Evolutionary conservation across 768 basidiomycete genomes (phyloP).

Genomic region (Mycena galopus): DNA sequence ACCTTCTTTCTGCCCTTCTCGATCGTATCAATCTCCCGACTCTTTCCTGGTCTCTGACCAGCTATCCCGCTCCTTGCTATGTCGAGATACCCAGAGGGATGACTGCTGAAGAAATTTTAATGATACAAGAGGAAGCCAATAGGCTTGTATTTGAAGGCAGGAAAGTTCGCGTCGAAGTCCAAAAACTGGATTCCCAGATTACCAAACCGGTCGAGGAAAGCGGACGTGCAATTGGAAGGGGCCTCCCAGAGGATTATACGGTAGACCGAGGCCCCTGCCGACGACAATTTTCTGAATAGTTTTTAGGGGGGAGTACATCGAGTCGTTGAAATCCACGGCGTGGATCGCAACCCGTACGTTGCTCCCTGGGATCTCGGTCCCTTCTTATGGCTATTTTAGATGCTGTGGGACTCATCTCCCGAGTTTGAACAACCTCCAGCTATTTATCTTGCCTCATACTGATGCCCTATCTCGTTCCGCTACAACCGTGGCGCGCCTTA

Average conservation of each 20-base stretch:
- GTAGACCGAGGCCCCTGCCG: background rate
- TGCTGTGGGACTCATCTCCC: constrained; percentile 91
- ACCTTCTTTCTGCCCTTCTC: constrained; percentile 84
- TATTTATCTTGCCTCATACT: constrained; percentile 79
- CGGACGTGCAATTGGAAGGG: constrained; percentile 68
- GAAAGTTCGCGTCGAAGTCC: constrained; percentile 79
- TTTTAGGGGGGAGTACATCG: constrained; percentile 73
- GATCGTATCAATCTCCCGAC: constrained; percentile 77
- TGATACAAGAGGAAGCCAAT: constrained; percentile 76
- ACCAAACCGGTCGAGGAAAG: constrained; percentile 53
- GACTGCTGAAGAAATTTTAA: constrained; percentile 69
- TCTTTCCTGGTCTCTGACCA: constrained; percentile 85
- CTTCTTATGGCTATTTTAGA: constrained; percentile 48
- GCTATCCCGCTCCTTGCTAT: constrained; percentile 77
- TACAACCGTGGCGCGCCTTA: constrained; percentile 77
- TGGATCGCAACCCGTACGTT: constrained; percentile 84
- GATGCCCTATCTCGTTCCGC: constrained; percentile 73
- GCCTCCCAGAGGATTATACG: constrained; percentile 79
- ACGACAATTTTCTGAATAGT: background rate
- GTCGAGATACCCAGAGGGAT: constrained; percentile 82
- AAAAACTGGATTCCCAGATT: constrained; percentile 65
- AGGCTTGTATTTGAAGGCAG: constrained; percentile 77
- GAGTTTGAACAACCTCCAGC: constrained; percentile 77
- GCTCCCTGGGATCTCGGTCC: constrained; percentile 3
- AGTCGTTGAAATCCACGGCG: constrained; percentile 85